Conservation (phyloP, 2,329 filamentous ascomycete species). For the Juglanconis juglandina region DNA sequence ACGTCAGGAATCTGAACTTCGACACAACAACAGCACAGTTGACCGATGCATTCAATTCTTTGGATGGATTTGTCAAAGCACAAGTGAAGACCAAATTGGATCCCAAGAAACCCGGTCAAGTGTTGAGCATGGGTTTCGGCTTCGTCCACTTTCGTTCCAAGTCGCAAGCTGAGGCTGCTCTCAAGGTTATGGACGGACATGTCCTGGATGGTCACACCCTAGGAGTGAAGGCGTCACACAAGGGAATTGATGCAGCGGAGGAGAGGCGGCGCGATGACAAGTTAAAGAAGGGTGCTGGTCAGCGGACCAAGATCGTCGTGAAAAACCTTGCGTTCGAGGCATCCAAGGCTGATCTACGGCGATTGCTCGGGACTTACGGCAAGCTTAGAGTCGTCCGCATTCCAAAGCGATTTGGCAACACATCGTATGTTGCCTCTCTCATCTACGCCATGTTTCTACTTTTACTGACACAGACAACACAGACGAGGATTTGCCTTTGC, state of each 20-base stretch:
- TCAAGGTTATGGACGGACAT: slow-evolving; percentile 82
- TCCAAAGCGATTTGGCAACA: slow-evolving; percentile 89
- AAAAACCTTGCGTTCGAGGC: slow-evolving; percentile 98
- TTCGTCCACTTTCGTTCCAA: slow-evolving; percentile 86
- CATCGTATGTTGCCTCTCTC: slow-evolving; percentile 41
- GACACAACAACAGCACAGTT: slow-evolving; percentile 75
- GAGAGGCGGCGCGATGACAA: slow-evolving; percentile 79
- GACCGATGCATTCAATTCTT: slow-evolving; percentile 70
- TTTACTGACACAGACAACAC: slow-evolving; percentile 4
- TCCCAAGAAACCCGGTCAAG: slow-evolving; percentile 82
- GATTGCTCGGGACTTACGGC: slow-evolving; percentile 84
- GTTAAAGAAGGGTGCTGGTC: slow-evolving; percentile 72
- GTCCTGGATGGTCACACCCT: slow-evolving; percentile 84
- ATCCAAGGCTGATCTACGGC: slow-evolving; percentile 84
- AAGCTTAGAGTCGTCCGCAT: slow-evolving; percentile 88
- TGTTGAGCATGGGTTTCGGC: slow-evolving; percentile 94
- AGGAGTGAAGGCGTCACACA: slow-evolving; percentile 81
- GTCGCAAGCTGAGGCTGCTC: slow-evolving; percentile 72
- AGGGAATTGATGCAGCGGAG: slow-evolving; percentile 80
- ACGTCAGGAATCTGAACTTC: slow-evolving; percentile 93
- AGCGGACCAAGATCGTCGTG: slow-evolving; percentile 89
- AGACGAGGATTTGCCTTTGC: slow-evolving; percentile 90
- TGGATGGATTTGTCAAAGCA: slow-evolving; percentile 86
- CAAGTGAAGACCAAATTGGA: slow-evolving; percentile 91
- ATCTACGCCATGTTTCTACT: not conserved